Evolutionary conservation across 805 yeast genomes (phyloP).

Genomic region (Wickerhamiella occidentalis): DNA sequence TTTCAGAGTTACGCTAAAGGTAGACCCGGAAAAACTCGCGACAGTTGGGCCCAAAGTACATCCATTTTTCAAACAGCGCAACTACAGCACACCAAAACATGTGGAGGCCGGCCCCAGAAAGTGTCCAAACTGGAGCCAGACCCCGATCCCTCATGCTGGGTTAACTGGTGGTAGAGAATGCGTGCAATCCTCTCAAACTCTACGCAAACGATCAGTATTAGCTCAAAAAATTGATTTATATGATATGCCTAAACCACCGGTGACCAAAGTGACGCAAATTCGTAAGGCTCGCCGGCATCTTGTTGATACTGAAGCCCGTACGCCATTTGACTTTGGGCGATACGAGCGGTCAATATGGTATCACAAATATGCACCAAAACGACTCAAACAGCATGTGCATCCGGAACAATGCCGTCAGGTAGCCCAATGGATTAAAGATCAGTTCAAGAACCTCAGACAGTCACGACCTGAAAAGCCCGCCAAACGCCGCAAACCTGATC

Average conservation of each 20-base stretch:
- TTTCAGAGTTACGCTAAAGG: neutral
- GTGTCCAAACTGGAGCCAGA: neutral
- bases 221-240: neutral
- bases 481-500: slow-evolving; percentile 15
- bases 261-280: neutral
- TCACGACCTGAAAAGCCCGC: neutral
- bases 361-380: slow-evolving; percentile 21
- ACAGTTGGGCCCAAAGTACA: slow-evolving; percentile 14
- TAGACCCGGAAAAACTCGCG: slow-evolving; percentile 8
- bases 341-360: slow-evolving; percentile 24
- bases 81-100: slow-evolving; percentile 4
- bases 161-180: neutral
- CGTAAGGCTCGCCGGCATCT: neutral
- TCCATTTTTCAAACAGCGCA: slow-evolving; percentile 18
- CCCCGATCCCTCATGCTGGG: neutral
- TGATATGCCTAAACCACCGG: neutral
- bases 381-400: neutral
- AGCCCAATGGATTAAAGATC: slow-evolving; percentile 14
- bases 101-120: neutral
- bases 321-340: slow-evolving; percentile 23
- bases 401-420: slow-evolving; percentile 5
- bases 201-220: neutral
- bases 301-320: slow-evolving; percentile 7
- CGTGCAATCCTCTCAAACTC: neutral
- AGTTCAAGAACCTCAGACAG: slow-evolving; percentile 8